Evolutionary conservation across 192 early-diverging fungal species (phyloP).

Genomic region (Backusella morwellensis): DNA sequence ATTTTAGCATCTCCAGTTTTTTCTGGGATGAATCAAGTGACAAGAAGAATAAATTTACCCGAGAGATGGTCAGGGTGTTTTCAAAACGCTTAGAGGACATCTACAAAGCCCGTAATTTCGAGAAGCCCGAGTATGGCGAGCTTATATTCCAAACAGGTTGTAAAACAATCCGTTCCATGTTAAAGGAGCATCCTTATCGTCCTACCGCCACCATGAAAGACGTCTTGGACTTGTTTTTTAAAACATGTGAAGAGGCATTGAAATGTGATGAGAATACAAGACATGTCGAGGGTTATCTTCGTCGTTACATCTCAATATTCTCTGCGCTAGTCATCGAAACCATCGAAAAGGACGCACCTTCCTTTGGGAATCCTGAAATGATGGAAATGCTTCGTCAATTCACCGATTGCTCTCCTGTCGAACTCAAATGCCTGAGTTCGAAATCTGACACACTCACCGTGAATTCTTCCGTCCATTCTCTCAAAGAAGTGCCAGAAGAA

Average conservation of each 20-base stretch:
- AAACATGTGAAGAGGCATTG: constrained; percentile 32
- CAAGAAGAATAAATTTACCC: constrained; percentile 42
- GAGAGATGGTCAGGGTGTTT: constrained; percentile 47
- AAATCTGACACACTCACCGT: constrained; percentile 37
- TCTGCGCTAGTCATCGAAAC: constrained; percentile 39
- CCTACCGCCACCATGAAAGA: constrained; percentile 45
- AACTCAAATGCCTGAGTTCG: constrained; percentile 16
- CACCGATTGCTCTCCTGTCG: not conserved
- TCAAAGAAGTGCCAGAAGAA: not conserved
- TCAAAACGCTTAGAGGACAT: constrained; percentile 42
- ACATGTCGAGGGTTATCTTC: constrained; percentile 33
- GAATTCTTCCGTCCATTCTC: constrained; percentile 10
- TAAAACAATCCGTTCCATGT: constrained; percentile 20
- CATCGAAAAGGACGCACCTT: constrained; percentile 40
- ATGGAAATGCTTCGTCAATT: constrained; percentile 23
- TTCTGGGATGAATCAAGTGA: not conserved
- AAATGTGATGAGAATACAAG: constrained; percentile 22
- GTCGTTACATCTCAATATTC: constrained; percentile 41
- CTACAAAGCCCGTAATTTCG: constrained; percentile 35
- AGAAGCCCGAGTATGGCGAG: constrained; percentile 44
- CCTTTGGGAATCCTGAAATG: constrained; percentile 26
- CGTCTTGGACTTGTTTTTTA: constrained; percentile 41
- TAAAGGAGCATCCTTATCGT: constrained; percentile 35
- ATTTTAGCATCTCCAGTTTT: not conserved
- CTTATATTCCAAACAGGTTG: constrained; percentile 36